These are phyloP conservation scores for Warburgia ugandensis DNA, from an alignment of 164 flowering plant genomes.

Conservation along the genomic window DNA sequence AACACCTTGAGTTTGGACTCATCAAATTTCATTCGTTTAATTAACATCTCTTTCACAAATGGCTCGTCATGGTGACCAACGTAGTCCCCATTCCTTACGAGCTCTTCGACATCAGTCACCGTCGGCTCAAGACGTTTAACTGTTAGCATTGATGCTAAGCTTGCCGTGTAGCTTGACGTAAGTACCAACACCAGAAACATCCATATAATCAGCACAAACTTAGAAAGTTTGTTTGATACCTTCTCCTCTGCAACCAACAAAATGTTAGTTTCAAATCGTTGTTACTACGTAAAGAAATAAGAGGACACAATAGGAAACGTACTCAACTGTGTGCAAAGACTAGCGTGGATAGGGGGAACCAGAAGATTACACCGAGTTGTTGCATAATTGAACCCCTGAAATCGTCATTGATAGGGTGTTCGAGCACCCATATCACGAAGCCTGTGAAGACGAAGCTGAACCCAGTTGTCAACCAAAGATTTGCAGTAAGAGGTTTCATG, in stretches of 20 bases:
- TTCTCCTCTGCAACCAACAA: constrained; percentile 28
- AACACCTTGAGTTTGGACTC: constrained; percentile 16
- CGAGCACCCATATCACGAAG: constrained; percentile 47
- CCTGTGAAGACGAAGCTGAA: constrained; percentile 35
- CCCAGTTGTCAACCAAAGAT: constrained; percentile 36
- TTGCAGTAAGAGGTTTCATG: constrained; percentile 33
- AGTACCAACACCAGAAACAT: constrained; percentile 40
- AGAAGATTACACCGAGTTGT: constrained; percentile 34
- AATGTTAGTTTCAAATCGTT: not conserved
- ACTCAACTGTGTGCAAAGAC: constrained; percentile 40
- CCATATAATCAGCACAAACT: constrained; percentile 45
- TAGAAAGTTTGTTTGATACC: constrained; percentile 30
- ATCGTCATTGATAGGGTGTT: constrained; percentile 35
- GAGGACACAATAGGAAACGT: not conserved
- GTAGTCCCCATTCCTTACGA: constrained; percentile 20
- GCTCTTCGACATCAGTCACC: constrained; percentile 20
- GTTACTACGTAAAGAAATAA: not conserved
- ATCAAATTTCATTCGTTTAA: constrained; percentile 11
- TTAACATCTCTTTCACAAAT: constrained; percentile 25
- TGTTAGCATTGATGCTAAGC: constrained; percentile 33
- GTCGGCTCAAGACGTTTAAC: constrained; percentile 38
- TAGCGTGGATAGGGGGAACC: constrained; percentile 51
- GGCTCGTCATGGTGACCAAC: constrained; percentile 34
- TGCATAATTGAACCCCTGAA: constrained; percentile 16
- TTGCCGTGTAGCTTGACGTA: constrained; percentile 42